Evolutionary conservation across 2,329 filamentous ascomycete genomes (phyloP), one percentile per base, ranked within the genome.

Genomic region (Neofusicoccum sp.): DNA sequence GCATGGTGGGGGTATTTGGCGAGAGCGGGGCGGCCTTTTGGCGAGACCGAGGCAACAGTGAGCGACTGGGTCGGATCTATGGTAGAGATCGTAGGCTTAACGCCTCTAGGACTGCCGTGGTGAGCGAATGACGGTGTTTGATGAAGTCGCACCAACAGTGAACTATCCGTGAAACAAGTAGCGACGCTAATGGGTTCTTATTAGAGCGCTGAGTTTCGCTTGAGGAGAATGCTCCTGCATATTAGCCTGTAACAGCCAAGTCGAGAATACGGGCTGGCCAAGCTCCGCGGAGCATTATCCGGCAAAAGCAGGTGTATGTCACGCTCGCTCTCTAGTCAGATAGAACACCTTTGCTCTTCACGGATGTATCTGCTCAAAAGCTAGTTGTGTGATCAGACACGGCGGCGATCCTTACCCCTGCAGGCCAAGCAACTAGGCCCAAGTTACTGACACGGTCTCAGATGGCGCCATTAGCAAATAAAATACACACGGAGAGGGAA

Each of bases 241-340:
- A 58, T 58, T 58, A 58, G 54, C 54, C 54, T 58, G 54, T 58
- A 58, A 58, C 54, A 12, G 41, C 54, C 54, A 58, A 58, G 41
- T 58, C 54, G n/a, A 58, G 22, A 36, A 45, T 58, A 58, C 54
- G 54, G 54, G 43, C 14, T 22, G 7, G 54, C 54, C 41, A 58
- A 58, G 54, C 31, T 31, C 54, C n/a, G 28, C 29, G n/a, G 36
- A n/a, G 14, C 31, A 36, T 36, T 36, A 50, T 22, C 12, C 37
- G 50, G 50, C 16, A 28, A 34, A 22, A 45, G 6, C 28, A 14
- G 39, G 45, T 58, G 39, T n/a, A 58, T 58, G 6, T 36, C 36
- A 58, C 54, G 14, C 29, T 16, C 31, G 29, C n/a, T 31, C 12
- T 6, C 29, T 41, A 54, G 16, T 54, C 16, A 31, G 49, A 22